Conservation (phyloP, 2,329 filamentous ascomycete species). For the Ambrosiella xylebori region DNA sequence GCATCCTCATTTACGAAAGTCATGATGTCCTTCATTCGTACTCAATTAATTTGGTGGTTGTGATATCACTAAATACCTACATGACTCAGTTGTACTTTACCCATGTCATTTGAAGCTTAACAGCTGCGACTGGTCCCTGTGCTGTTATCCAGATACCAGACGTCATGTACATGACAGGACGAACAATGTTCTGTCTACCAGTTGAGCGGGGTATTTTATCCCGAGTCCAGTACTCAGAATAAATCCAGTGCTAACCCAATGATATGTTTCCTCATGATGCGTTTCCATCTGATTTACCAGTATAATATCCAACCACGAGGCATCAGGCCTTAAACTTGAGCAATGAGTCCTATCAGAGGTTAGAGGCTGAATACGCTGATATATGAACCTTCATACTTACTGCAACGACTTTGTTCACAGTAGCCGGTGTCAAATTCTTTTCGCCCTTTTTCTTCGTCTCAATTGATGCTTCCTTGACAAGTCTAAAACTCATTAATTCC, state of each 20-base stretch:
- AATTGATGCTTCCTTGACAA: conserved; percentile 66
- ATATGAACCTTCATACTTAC: conserved; percentile 27
- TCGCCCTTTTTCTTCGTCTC: conserved; percentile 59
- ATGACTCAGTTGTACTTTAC: too few relatives aligned
- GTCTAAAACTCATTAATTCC: conserved; percentile 25
- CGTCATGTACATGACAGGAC: not conserved
- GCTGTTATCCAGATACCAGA: not conserved
- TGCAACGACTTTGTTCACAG: conserved; percentile 60
- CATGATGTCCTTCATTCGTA: not conserved
- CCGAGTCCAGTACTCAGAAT: too few relatives aligned
- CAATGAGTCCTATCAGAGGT: conserved; percentile 38
- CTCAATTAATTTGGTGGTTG: too few relatives aligned
- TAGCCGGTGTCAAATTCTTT: conserved; percentile 54
- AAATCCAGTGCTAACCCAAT: too few relatives aligned
- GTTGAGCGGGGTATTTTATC: too few relatives aligned
- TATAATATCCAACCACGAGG: too few relatives aligned
- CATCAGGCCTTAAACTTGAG: conserved; percentile 48
- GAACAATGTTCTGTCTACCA: not conserved
- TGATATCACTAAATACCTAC: too few relatives aligned
- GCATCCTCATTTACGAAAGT: not conserved
- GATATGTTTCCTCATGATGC: too few relatives aligned
- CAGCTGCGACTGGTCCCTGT: not conserved
- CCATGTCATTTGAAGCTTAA: not conserved
- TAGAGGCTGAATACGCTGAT: not conserved
- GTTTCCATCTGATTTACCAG: too few relatives aligned